These are phyloP conservation scores for Sordariomycetes sp. DNA, from an alignment of 2,329 filamentous ascomycete genomes.

Conservation along the genomic window DNA sequence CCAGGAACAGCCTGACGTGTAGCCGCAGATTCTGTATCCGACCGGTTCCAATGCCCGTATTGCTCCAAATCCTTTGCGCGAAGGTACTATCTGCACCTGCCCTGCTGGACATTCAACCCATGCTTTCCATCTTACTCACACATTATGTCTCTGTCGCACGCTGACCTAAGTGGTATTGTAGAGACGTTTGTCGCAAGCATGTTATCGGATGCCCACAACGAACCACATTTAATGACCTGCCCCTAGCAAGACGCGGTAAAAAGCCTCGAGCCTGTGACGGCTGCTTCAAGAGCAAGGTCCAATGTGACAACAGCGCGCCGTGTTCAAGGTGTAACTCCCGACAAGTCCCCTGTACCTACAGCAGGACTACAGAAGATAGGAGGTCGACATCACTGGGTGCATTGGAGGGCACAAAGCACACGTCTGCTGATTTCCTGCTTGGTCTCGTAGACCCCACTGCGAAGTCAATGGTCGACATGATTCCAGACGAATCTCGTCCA, in stretches of 20 bases:
- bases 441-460: not conserved
- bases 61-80: slow-evolving; percentile 1
- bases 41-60: not conserved
- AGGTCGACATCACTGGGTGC: not conserved
- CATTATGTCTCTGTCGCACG: not conserved
- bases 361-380: not conserved
- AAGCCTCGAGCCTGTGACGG: not conserved
- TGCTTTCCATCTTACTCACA: not conserved
- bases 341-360: not conserved
- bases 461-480: not conserved
- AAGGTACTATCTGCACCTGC: not conserved
- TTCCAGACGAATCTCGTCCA: not conserved
- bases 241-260: not conserved
- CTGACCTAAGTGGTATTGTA: not conserved
- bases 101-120: not conserved
- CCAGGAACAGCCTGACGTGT: not conserved
- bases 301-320: not conserved
- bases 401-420: not conserved
- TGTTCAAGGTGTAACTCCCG: slow-evolving; percentile 1
- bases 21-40: not conserved
- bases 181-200: slow-evolving; percentile 4
- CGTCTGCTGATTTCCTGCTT: not conserved
- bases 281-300: slow-evolving; percentile 3
- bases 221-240: not conserved
- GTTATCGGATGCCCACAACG: not conserved